Evolutionary conservation across 2,329 filamentous ascomycete genomes (phyloP).

Genomic region (Pseudogymnoascus sp.): DNA sequence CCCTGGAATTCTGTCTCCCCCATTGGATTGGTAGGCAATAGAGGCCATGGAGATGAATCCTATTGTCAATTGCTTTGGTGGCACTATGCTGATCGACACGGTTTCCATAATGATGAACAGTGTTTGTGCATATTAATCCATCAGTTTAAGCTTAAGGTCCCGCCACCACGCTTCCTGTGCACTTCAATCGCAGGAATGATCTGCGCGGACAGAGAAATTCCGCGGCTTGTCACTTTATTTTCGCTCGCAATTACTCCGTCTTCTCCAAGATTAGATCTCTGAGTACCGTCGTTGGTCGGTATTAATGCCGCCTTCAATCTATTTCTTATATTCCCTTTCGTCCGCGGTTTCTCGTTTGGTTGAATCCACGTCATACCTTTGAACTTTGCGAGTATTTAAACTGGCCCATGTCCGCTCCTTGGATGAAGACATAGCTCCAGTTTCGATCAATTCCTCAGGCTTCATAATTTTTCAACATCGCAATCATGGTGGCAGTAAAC

Average conservation of each 20-base stretch:
- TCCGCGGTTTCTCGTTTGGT: background rate
- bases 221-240: background rate
- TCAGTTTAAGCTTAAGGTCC: background rate
- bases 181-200: background rate
- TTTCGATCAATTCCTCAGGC: background rate
- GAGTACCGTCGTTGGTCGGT: conserved; percentile 1
- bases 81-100: background rate
- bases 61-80: background rate
- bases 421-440: background rate
- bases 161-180: background rate
- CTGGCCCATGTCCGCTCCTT: background rate
- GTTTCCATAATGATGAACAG: background rate
- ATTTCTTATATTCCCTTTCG: conserved; percentile 7
- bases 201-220: background rate
- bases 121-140: background rate
- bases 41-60: background rate
- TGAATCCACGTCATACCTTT: background rate
- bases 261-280: background rate
- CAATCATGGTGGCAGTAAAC: conserved; percentile 1
- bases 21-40: background rate
- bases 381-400: background rate
- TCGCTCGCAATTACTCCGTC: conserved; percentile 4
- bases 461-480: background rate
- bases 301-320: background rate
- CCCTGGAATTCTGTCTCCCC: background rate